A percentile compares a stretch with the other conserved stretches of the same genome.
phyloP scores from a whole-genome alignment of 345 rosid species.

The Citrus maxima region DNA sequence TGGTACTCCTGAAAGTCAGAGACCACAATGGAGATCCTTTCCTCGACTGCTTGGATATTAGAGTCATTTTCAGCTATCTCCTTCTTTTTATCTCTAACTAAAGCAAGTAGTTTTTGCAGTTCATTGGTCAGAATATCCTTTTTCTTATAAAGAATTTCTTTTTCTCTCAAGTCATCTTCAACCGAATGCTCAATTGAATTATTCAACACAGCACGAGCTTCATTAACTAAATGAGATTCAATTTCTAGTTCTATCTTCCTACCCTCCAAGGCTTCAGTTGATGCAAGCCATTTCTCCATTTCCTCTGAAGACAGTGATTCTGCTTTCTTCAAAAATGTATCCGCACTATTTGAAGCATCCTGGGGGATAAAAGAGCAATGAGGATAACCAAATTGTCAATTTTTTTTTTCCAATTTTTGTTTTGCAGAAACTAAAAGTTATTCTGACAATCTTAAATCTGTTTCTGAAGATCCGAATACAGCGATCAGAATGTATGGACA shows the following conservation, averaged over 20 bases:
- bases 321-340: conserved; percentile 42
- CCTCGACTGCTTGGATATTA: conserved; percentile 52
- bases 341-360: conserved; percentile 64
- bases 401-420: no score
- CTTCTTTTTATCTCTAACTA: conserved; percentile 65
- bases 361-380: conserved; percentile 17
- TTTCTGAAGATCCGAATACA: not conserved
- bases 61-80: conserved; percentile 62
- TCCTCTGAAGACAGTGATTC: conserved; percentile 39
- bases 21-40: conserved; percentile 48
- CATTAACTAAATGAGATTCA: conserved; percentile 52
- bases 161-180: conserved; percentile 54
- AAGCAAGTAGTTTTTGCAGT: conserved; percentile 59
- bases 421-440: not conserved
- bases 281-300: conserved; percentile 59
- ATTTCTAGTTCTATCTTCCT: conserved; percentile 66
- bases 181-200: conserved; percentile 49
- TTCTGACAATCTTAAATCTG: not conserved
- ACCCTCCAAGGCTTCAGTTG: conserved; percentile 56
- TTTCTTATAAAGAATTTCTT: conserved; percentile 43
- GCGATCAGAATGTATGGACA: not conserved
- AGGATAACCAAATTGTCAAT: not conserved
- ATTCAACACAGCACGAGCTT: conserved; percentile 41
- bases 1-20: conserved; percentile 58
- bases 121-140: conserved; percentile 49